Conservation (phyloP, 2,329 filamentous ascomycete genomes). For the Ophiostoma ips region DNA sequence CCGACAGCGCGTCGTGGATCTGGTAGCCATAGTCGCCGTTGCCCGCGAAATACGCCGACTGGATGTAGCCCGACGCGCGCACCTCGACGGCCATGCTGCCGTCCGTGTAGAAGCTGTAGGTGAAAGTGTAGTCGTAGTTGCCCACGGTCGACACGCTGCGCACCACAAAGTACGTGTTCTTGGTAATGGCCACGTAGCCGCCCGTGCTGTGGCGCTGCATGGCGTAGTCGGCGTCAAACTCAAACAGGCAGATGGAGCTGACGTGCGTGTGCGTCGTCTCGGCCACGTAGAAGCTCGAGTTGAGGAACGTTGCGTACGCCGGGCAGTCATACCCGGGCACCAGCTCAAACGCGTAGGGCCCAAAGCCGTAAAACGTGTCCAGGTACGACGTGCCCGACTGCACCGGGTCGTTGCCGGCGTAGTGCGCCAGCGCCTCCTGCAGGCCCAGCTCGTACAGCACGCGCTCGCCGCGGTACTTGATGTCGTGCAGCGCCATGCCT, state of each 20-base stretch:
- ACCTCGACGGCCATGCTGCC: slow-evolving; percentile 37
- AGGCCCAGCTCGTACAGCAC: slow-evolving; percentile 42
- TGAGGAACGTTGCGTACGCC: slow-evolving; percentile 33
- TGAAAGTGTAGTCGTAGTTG: slow-evolving; percentile 41
- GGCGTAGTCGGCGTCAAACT: slow-evolving; percentile 34
- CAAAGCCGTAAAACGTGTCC: slow-evolving; percentile 34
- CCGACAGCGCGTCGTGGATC: slow-evolving; percentile 33
- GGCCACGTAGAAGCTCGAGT: slow-evolving; percentile 29
- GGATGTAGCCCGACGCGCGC: slow-evolving; percentile 40
- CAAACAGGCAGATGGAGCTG: slow-evolving; percentile 42
- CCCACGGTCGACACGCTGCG: slow-evolving; percentile 35
- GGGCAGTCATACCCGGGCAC: slow-evolving; percentile 39
- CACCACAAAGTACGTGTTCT: slow-evolving; percentile 33
- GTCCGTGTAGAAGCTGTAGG: slow-evolving; percentile 36
- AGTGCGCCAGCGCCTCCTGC: slow-evolving; percentile 40
- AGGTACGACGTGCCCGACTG: slow-evolving; percentile 32
- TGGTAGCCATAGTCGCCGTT: slow-evolving; percentile 34
- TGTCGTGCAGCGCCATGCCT: slow-evolving; percentile 36
- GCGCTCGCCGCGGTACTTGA: slow-evolving; percentile 39
- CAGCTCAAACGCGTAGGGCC: slow-evolving; percentile 29
- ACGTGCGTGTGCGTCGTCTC: slow-evolving; percentile 31
- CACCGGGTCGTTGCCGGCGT: slow-evolving; percentile 33
- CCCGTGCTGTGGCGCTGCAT: slow-evolving; percentile 33
- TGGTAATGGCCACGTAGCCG: slow-evolving; percentile 29
- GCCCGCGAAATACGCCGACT: slow-evolving; percentile 30